Base-by-base conservation (phyloP, 1,284 basidiomycete genomes). In the Irpex sp. region DNA sequence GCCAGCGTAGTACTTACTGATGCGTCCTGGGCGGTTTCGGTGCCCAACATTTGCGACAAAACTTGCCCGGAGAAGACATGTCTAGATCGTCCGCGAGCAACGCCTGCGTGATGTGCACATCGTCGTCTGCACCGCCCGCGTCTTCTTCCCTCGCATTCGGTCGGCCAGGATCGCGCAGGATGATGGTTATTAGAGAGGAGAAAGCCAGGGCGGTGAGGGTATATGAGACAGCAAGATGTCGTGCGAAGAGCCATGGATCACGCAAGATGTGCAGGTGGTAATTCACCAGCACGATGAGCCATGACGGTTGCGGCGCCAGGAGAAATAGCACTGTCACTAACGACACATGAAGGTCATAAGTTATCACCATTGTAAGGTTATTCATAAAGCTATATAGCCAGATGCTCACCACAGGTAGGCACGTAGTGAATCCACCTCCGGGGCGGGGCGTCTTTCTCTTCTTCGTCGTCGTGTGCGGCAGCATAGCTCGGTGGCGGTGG, bases 21-120 rank as follows among this genome's bases (percentile, higher is more conserved):
- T 96, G 94, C 6, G 91, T 80, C 61, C 94, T 79, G 71, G 95
- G 93, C 2, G 93, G 92, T 75, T 93, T 94, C 0, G 88, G 85
- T 26, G 82, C 86, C 83, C 85, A 87, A 71, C 91, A 93, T 64
- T 85, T 88, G 62, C 84, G 81, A 74, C 91, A 93, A 89, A 91
- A 93, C 66, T 80, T 85, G 17, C 82, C 82, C 0, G 85, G 85
- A 4, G 64, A 66, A 17, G 26, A 78, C 71, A 64, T 78, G 74
- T 82, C 82, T 58, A 85, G 82, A 52, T 83, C 81, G 44, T 78
- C 78, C 1, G 72, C 70, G 72, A 88, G 80, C 49, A 92, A 77
- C 47, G 87, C 89, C 64, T 90, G 86, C 13, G 76, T 78, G 58
- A 92, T 73, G 49, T 81, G 81, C 57, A 88, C 73, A 58, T 86